Evolutionary conservation across 371 early-diverging fungal species (phyloP), one percentile per base, ranked within the genome.

Genomic region (Rhizopus microsporus): DNA sequence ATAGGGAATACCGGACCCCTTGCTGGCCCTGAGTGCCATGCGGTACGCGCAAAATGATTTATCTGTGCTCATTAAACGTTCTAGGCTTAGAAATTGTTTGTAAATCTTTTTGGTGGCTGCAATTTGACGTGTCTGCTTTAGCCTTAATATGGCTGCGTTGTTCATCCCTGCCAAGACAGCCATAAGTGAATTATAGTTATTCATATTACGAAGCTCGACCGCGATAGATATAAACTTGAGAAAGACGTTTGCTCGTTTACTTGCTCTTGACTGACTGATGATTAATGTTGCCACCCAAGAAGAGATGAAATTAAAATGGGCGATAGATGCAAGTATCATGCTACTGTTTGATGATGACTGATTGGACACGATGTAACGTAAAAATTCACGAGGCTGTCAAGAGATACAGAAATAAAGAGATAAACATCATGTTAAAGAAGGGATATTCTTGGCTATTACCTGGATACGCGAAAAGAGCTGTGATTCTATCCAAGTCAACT

Each of bases 121-220:
- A n/a, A 70, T 67, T 32, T 81, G 82, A 4, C 85, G 75, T 9
- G 90, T 87, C 23, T 83, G 83, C 44, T 75, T 79, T 29, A 90
- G 64, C 17, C 90, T 71, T 0, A 79, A 68, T 23, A 90, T 80
- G 5, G 88, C 66, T 0, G 88, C 86, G 46, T 78, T 84, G 57
- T 87, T 89, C 56, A 90, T 73, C 5, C 89, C 90, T 3, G 88
- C 87, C 49, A 90, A 63, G 33, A 90, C 69, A 7, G 90, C 88
- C 88, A 88, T 89, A 16, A 83, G 52, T 1, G 88, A 80, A 50
- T 86, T 89, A 54, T 80, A 90, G 60, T 90, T 90, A 53, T 84
- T 82, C 33, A 72, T 69, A 16, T 87, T 60, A 23, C 88, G 68
- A 4, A 79, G 64, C 33, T 87, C 82, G 12, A 79, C 75, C 29